Percentiles rank a stretch among this genome's conserved stretches.
Conservation (phyloP, 768 basidiomycete genomes). For the Megacollybia marginata region DNA sequence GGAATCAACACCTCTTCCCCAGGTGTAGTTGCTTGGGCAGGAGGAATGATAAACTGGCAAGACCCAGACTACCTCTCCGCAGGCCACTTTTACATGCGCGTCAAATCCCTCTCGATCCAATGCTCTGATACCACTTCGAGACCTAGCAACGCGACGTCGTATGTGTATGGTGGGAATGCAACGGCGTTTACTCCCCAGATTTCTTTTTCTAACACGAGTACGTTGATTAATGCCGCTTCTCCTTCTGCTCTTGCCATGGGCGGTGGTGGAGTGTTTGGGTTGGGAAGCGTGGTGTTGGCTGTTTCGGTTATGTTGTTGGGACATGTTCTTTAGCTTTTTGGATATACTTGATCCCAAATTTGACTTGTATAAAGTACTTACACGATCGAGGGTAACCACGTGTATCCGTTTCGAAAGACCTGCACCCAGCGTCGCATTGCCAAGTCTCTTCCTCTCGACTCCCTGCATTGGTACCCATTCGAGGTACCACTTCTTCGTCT, state of each 20-base stretch:
- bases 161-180: constrained; percentile 54
- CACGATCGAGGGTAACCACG: no score
- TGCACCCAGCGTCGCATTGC: no score
- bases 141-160: constrained; percentile 46
- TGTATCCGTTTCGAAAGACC: no score
- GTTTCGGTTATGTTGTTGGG: neutral
- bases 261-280: neutral
- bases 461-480: no score
- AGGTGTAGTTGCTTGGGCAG: constrained; percentile 76
- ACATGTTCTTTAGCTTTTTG: no score
- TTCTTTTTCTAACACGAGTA: constrained; percentile 50
- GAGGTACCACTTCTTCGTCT: no score
- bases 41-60: constrained; percentile 68
- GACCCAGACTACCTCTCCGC: constrained; percentile 58
- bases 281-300: neutral
- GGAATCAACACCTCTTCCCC: constrained; percentile 52
- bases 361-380: no score
- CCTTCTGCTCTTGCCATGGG: neutral
- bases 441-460: no score
- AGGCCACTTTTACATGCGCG: constrained; percentile 67
- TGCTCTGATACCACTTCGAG: constrained; percentile 47
- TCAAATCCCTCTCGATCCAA: constrained; percentile 54
- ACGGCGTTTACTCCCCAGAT: constrained; percentile 46
- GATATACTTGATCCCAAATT: no score
- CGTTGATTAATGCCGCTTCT: constrained; percentile 41